Evolutionary conservation across 352 stramenopile species (phyloP), one percentile per base, ranked within the genome.

Genomic region (Globisporangium solare): DNA sequence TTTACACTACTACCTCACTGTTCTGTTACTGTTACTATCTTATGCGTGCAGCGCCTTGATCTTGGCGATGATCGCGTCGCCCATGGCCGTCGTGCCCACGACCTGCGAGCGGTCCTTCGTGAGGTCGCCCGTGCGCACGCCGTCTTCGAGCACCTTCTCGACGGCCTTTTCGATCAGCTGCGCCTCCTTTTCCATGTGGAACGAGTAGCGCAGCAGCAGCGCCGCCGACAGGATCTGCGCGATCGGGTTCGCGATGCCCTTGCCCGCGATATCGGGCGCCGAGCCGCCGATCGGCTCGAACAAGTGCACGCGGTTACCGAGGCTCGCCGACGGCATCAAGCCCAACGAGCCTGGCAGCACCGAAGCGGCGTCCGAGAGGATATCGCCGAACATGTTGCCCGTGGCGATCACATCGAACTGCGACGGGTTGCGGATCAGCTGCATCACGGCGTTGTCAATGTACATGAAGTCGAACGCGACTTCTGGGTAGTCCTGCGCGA

Each of bases 341-440:
- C 97, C 97, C 18, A 99, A 83, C 58, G 92, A 98, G 40, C 97
- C 97, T 12, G 98, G 96, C 37, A 99, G 76, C 84, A 99, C 98
- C 21, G 88, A 98, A 32, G 96, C 96, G 39, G 98, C 96, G 64
- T 99, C 97, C 62, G 92, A 98, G 5, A 99, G 65, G 66, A 99
- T 99, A 74, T 99, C 97, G 49, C 97, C 97, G 74, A 99, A 99
- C 75, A 99, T 98, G 79, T 99, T 99, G 62, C 96, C 96, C 35
- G 91, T 98, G 35, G 98, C 96, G 70, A 99, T 98, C 46, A 98
- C 97, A 71, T 99, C 97, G 65, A 99, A 99, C 80, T 99, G 96
- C 60, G 96, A 98, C 35, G 97, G 97, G 70, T 92, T 98, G 65
- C 96, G 86, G 68, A 99, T 99, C 32, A 99, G 68, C 73, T 99